Conservation (phyloP, 129 eudicot genomes). For the Oenanthe sinensis region DNA sequence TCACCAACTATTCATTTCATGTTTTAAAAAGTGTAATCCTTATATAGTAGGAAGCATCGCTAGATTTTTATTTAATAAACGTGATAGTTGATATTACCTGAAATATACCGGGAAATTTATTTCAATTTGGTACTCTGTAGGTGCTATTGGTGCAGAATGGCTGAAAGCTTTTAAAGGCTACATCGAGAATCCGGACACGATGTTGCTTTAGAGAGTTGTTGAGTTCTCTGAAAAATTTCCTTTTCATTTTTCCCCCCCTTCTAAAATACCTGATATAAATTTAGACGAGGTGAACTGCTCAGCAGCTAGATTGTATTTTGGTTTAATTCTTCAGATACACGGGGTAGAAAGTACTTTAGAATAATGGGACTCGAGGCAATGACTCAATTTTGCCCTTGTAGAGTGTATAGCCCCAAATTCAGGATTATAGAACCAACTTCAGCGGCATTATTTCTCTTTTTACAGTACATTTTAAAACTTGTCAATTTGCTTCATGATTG, state of each 20-base stretch:
- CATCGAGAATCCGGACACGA: constrained; percentile 87
- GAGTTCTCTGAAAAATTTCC: not conserved
- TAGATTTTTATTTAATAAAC: not conserved
- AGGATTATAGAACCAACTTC: not conserved
- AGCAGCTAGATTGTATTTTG: not conserved
- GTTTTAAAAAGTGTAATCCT: not conserved
- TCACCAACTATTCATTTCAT: not conserved
- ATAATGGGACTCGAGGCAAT: constrained; percentile 7
- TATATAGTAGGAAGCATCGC: not conserved
- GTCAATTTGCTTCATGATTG: not conserved
- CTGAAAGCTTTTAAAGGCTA: constrained; percentile 91
- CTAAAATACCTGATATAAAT: not conserved
- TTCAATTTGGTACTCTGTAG: constrained; percentile 25
- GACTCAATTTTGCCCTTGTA: constrained; percentile 3
- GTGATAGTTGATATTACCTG: not conserved
- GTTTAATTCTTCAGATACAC: constrained; percentile 5
- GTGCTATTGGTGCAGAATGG: constrained; percentile 99
- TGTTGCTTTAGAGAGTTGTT: constrained; percentile 53
- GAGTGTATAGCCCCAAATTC: constrained; percentile 4
- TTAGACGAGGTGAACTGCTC: not conserved
- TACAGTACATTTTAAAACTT: not conserved
- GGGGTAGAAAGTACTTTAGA: constrained; percentile 25
- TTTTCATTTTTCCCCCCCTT: not conserved
- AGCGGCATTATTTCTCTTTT: not conserved
- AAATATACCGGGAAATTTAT: not conserved